These are phyloP conservation scores for Kwoniella bestiolae DNA, from an alignment of 768 basidiomycete genomes.

Conservation along the genomic window DNA sequence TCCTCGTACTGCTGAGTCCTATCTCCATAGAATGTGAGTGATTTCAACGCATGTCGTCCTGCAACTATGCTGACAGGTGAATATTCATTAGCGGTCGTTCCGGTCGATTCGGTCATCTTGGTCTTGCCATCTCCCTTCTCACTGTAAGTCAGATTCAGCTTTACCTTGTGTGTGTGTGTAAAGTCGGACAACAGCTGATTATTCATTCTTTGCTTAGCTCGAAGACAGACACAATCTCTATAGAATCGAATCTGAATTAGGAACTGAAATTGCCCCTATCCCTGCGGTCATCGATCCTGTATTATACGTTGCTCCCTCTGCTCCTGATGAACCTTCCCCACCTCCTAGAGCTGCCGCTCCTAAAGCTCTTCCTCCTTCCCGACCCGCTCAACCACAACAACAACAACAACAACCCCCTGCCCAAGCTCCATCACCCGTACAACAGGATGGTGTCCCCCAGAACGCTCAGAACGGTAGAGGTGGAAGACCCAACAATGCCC, in stretches of 20 bases:
- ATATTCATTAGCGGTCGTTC: slow-evolving; percentile 69
- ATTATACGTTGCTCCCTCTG: slow-evolving; percentile 82
- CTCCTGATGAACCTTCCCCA: slow-evolving; percentile 44
- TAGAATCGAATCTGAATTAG: slow-evolving; percentile 96
- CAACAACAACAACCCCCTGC: slow-evolving; percentile 26
- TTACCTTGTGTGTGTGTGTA: too few relatives aligned
- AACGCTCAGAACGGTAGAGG: neutral
- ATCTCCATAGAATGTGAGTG: slow-evolving; percentile 87
- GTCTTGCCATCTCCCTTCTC: slow-evolving; percentile 95
- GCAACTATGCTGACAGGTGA: neutral
- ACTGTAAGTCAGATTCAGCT: slow-evolving; percentile 60
- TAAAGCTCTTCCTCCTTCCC: slow-evolving; percentile 17
- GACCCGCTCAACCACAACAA: slow-evolving; percentile 24
- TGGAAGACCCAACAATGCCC: slow-evolving; percentile 17
- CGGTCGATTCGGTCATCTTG: slow-evolving; percentile 95
- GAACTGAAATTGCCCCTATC: slow-evolving; percentile 96
- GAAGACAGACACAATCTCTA: slow-evolving; percentile 98
- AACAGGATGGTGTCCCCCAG: slow-evolving; percentile 14
- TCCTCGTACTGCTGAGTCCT: slow-evolving; percentile 98
- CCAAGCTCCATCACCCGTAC: slow-evolving; percentile 22
- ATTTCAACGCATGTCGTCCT: too few relatives aligned
- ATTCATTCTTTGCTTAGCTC: slow-evolving; percentile 59
- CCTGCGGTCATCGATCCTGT: slow-evolving; percentile 87
- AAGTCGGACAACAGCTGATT: too few relatives aligned
- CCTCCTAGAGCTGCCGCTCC: slow-evolving; percentile 27